A percentile compares a stretch with the other conserved stretches of the same genome.
phyloP scores from a whole-genome alignment of 106 monocot genomes.

The Chionographis japonica region DNA sequence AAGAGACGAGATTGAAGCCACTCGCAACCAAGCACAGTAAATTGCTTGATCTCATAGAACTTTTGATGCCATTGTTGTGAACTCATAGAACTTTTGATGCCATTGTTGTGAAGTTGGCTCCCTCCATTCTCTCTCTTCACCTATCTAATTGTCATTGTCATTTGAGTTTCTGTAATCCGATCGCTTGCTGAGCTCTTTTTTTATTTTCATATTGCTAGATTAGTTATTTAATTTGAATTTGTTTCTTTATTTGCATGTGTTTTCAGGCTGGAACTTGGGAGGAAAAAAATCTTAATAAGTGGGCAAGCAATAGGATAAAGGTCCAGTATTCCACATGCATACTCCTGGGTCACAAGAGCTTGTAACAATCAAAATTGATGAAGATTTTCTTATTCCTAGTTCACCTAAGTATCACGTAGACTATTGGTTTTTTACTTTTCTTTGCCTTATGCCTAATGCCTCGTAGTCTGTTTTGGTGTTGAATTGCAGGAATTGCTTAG shows the following conservation, averaged over 20 bases:
- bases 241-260: not conserved
- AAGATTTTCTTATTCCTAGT: not conserved
- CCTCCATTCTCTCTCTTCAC: too few species aligned
- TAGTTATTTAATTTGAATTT: too few species aligned
- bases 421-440: not conserved
- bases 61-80: too few species aligned
- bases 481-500: constrained; percentile 67
- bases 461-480: not conserved
- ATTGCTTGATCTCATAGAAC: too few species aligned
- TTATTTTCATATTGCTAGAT: too few species aligned
- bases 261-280: constrained; percentile 99
- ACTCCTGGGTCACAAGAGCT: not conserved
- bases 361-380: not conserved
- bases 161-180: too few species aligned
- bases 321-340: constrained; percentile 14
- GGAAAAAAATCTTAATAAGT: constrained; percentile 92
- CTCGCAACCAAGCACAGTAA: too few species aligned
- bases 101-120: too few species aligned
- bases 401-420: not conserved
- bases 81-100: too few species aligned
- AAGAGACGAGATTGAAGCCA: too few species aligned
- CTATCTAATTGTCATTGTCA: too few species aligned
- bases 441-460: not conserved
- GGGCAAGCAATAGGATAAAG: constrained; percentile 90
- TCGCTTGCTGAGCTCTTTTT: too few species aligned